Evolutionary conservation across 179 eudicot genomes (phyloP).

Genomic region (Patellifolia procumbens): DNA sequence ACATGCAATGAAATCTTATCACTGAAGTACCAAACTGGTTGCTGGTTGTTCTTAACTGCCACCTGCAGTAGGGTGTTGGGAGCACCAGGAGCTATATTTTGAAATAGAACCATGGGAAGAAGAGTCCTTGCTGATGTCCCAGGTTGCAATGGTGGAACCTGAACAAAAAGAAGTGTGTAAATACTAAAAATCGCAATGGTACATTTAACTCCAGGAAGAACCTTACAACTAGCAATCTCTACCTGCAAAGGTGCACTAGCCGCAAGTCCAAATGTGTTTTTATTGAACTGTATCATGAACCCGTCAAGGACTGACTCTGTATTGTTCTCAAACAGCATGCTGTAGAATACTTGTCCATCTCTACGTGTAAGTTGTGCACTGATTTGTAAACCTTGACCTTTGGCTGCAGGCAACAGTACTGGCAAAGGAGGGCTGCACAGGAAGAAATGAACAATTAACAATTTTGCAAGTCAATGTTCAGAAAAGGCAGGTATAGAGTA

Average conservation of each 20-base stretch:
- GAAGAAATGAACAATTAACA: slow-evolving; percentile 10
- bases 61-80: slow-evolving; percentile 86
- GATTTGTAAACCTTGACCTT: slow-evolving; percentile 92
- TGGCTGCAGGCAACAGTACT: slow-evolving; percentile 69
- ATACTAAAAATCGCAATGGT: slow-evolving; percentile 20
- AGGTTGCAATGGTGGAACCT: slow-evolving; percentile 77
- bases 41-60: slow-evolving; percentile 95
- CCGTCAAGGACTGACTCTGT: slow-evolving; percentile 76
- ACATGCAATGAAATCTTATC: slow-evolving; percentile 71
- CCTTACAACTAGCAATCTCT: slow-evolving; percentile 10
- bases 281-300: slow-evolving; percentile 96
- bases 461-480: slow-evolving; percentile 1
- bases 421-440: slow-evolving; percentile 84
- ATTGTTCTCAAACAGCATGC: slow-evolving; percentile 82
- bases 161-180: slow-evolving; percentile 12
- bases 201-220: background rate
- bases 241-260: slow-evolving; percentile 92
- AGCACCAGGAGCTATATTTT: slow-evolving; percentile 82
- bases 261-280: slow-evolving; percentile 92
- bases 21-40: slow-evolving; percentile 95
- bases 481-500: background rate
- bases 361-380: slow-evolving; percentile 81
- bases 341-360: slow-evolving; percentile 90
- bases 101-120: slow-evolving; percentile 91
- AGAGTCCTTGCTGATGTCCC: slow-evolving; percentile 79